Conservation (phyloP, 805 yeast species). For the Saccharomycopsis amapae region DNA sequence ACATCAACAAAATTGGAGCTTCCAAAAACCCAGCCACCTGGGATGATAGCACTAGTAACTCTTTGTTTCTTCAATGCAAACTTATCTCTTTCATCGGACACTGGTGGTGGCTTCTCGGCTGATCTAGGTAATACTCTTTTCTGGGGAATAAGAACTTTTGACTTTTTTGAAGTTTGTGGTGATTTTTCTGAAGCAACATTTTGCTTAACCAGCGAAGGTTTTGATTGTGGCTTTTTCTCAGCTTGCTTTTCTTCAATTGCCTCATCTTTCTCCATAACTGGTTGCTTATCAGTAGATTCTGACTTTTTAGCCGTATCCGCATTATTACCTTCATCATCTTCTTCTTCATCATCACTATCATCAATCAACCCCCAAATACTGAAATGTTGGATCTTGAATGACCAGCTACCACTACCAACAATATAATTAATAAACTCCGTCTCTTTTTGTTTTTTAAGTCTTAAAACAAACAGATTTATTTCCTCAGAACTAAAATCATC, state of each 20-base stretch:
- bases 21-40: constrained; percentile 29
- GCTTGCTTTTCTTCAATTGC: not conserved
- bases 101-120: not conserved
- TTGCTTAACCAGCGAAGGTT: not conserved
- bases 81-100: constrained; percentile 24
- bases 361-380: constrained; percentile 89
- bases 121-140: too few relatives aligned
- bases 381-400: constrained; percentile 81
- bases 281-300: not conserved
- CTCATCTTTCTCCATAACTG: not conserved
- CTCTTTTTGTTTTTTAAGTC: constrained; percentile 49
- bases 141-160: too few relatives aligned
- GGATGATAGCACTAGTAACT: constrained; percentile 22
- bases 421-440: constrained; percentile 78
- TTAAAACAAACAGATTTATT: constrained; percentile 40
- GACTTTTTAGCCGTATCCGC: not conserved
- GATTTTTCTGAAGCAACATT: too few relatives aligned
- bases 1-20: not conserved
- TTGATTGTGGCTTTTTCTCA: not conserved
- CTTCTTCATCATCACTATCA: constrained; percentile 54
- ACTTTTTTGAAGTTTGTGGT: too few relatives aligned
- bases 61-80: constrained; percentile 29
- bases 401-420: constrained; percentile 68
- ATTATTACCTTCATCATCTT: constrained; percentile 35
- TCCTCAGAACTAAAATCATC: constrained; percentile 3